Base-by-base conservation (phyloP, 202 grass and related monocot species). In the Schoenoplectus tabernaemontani region DNA sequence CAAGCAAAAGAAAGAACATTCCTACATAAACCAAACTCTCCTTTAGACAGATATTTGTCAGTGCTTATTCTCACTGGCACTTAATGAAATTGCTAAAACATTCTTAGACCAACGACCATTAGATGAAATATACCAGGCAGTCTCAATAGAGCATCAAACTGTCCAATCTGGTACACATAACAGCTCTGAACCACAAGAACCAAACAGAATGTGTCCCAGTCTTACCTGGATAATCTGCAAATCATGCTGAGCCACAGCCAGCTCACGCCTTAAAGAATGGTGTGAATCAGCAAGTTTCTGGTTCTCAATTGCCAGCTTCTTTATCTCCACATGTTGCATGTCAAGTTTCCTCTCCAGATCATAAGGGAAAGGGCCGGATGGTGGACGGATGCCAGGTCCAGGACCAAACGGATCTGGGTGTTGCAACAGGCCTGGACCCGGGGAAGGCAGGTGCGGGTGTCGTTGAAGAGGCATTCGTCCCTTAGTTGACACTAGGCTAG, bases 291-390 rank as follows among this genome's bases (percentile, higher is more conserved):
- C 85, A 24, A 99, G 83, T 54, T 88, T 79, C 26, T 92, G 88
- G 12, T 99, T 96, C 71, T 99, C 96, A 44, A 84, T 44, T 4
- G 85, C 96, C 74, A 99, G 85, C 79, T 88, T 95, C 86, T 96
- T 88, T 81, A 99, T 92, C 86, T 93, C 96, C 46, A 81, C 81
- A 0, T 77, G 88, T 81, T 96, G 96, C 13, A 78, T 26, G 5
- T 58, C 79, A 11, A 96, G 90, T 80, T 99, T 99, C 85, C 90
- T 90, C 82, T 99, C 96, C 70, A 95, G 57, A 38, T 92, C 85
- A 83, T 96, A 90, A 39, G 88, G 86, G 84, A 89, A 93, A 28
- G 81, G 64, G 32, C 82, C 94, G 12, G 84, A 82, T 17, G 74
- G 83, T 59, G 75, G 86, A 57, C 80, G 92, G 86, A 93, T 89